A percentile compares a stretch with the other conserved stretches of the same genome.
phyloP scores from a whole-genome alignment of 768 basidiomycete genomes.

The Xerocomellus amylosporus region DNA sequence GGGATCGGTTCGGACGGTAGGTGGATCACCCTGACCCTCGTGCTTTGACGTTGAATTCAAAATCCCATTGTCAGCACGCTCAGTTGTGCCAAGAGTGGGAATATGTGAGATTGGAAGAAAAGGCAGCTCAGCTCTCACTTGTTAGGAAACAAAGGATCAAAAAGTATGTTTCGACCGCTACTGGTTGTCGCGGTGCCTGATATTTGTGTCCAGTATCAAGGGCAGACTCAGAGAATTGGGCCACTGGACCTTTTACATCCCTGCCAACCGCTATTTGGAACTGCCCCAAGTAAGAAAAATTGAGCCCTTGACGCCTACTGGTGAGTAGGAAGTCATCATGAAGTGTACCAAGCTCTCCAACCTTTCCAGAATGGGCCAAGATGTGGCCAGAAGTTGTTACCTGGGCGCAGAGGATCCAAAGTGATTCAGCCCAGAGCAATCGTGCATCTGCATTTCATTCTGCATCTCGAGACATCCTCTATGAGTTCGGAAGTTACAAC shows the following conservation, averaged over 20 bases:
- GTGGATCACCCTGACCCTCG: neutral
- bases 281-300: slow-evolving; percentile 9
- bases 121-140: neutral
- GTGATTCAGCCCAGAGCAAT: neutral
- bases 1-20: neutral
- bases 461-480: neutral
- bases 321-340: slow-evolving; percentile 1
- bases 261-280: neutral
- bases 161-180: neutral
- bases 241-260: neutral
- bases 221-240: neutral
- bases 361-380: slow-evolving; percentile 7
- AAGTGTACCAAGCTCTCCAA: neutral
- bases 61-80: slow-evolving; percentile 9
- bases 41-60: neutral
- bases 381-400: slow-evolving; percentile 1
- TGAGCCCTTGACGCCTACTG: slow-evolving; percentile 1
- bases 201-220: neutral
- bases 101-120: neutral
- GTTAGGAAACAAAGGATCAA: neutral
- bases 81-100: slow-evolving; percentile 1
- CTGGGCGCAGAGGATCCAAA: neutral
- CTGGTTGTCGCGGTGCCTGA: neutral
- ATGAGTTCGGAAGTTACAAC: neutral
- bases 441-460: no score